Evolutionary conservation across 768 basidiomycete species (phyloP), one percentile per base, ranked within the genome.

Genomic region (Daedaleopsis sinensis): DNA sequence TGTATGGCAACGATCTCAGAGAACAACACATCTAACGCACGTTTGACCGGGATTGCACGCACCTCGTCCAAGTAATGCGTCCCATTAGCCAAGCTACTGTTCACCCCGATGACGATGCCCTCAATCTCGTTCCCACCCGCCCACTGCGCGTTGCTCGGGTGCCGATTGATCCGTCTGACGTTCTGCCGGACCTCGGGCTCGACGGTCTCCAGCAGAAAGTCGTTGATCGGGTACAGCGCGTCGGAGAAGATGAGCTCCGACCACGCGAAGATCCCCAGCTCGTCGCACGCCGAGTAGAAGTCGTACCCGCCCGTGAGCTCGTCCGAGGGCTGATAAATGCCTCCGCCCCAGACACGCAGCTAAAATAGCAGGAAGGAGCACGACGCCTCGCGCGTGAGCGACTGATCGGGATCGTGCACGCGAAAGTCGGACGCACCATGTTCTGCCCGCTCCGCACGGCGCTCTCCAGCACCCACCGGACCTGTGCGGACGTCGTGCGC

Each of bases 51-150:
- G 18, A 12, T 24, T 1, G 4, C 23, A 65, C 75, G 4, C 37
- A 82, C 80, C 75, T 84, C 82, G 57, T 84, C 74, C 52, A 85
- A 70, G 58, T 76, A 83, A 68, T 80, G 78, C 3, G 75, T 78
- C 19, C 79, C 83, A 57, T 81, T 82, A 18, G 73, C 63, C 11
- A 77, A 62, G 1, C 70, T 72, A 10, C 65, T 59, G 60, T 77
- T 78, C 8, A 76, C 76, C 10, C 27, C 54, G 44, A 77, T 74
- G 12, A 80, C 81, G 46, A 85, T 84, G 0, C 79, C 82, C 65
- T 85, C 84, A 50, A 85, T 84, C 68, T 85, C 83, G 69, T 86
- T 86, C 19, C 84, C 84, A 11, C 82, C 84, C 12, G 84, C 84
- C 84, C 85, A 86, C 56, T 85, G 84, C 2, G 72, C 81, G 64